These are phyloP conservation scores for Laetiporus sulphureus DNA, from an alignment of 1,284 basidiomycete genomes.

Conservation along the genomic window DNA sequence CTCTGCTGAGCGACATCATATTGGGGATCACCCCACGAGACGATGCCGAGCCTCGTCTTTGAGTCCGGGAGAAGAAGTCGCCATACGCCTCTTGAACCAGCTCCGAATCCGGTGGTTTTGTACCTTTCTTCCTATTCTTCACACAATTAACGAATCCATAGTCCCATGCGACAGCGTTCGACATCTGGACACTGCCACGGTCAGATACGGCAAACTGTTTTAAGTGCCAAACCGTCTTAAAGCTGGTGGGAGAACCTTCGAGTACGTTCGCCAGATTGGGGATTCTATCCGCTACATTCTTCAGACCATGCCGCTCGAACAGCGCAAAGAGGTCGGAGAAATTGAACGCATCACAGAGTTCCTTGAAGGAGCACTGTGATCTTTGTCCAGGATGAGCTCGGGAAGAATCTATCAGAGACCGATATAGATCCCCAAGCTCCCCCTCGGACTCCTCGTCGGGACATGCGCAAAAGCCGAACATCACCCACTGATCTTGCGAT, in stretches of 20 bases:
- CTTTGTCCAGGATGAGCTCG: too few relatives aligned
- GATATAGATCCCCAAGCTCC: conserved; percentile 15
- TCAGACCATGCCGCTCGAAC: conserved; percentile 16
- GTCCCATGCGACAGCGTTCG: conserved; percentile 20
- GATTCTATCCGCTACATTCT: background rate
- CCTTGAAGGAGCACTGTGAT: conserved; percentile 28
- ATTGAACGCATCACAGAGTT: conserved; percentile 25
- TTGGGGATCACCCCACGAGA: too few relatives aligned
- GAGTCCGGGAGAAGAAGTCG: too few relatives aligned
- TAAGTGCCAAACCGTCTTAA: conserved; percentile 33
- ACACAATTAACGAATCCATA: conserved; percentile 34
- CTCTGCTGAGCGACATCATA: too few relatives aligned
- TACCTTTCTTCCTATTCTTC: too few relatives aligned
- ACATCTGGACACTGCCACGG: too few relatives aligned
- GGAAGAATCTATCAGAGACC: conserved; percentile 18
- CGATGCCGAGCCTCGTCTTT: too few relatives aligned
- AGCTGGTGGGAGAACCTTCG: conserved; percentile 5
- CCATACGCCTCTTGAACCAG: too few relatives aligned
- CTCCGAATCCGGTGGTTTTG: too few relatives aligned
- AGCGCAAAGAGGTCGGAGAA: conserved; percentile 19
- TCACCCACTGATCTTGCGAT: conserved; percentile 11
- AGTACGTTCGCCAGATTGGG: conserved; percentile 24
- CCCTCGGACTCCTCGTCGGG: conserved; percentile 13
- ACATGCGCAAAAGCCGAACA: conserved; percentile 29
- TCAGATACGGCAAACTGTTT: conserved; percentile 31